Percentiles rank a stretch among this genome's conserved stretches.
Evolutionary conservation across 164 flowering plant species (phyloP).

Genomic region (Dillenia suffruticosa): DNA sequence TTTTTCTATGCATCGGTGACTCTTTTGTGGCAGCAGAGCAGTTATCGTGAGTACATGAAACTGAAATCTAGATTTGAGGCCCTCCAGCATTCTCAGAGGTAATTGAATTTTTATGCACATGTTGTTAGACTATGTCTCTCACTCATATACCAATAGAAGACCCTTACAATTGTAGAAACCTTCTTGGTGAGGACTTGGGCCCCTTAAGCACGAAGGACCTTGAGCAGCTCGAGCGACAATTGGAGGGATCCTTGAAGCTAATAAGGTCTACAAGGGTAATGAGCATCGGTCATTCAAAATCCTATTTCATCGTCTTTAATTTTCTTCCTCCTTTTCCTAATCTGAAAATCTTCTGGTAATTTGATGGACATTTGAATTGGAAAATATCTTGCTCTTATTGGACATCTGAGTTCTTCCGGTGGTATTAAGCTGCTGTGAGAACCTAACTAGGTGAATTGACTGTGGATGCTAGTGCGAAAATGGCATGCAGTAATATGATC

Average conservation of each 20-base stretch:
- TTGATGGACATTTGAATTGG: background rate
- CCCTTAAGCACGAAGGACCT: conserved; percentile 33
- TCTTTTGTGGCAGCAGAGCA: conserved; percentile 11
- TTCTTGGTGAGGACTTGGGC: conserved; percentile 46
- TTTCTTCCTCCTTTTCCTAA: too few relatives aligned
- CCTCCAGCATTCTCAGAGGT: conserved; percentile 50
- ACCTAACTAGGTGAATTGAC: too few relatives aligned
- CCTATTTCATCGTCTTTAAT: too few relatives aligned
- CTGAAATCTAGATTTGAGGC: conserved; percentile 46
- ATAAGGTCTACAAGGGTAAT: conserved; percentile 9
- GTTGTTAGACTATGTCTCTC: too few relatives aligned
- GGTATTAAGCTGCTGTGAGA: too few relatives aligned
- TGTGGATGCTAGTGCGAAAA: too few relatives aligned
- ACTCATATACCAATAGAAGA: too few relatives aligned
- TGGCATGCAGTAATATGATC: too few relatives aligned
- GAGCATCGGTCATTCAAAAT: too few relatives aligned
- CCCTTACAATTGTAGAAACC: conserved; percentile 19
- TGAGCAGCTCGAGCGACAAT: conserved; percentile 30
- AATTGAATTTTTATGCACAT: background rate
- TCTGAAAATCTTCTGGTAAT: background rate
- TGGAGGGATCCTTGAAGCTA: conserved; percentile 7
- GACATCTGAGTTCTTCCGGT: too few relatives aligned
- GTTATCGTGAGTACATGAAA: conserved; percentile 43
- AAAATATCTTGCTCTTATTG: too few relatives aligned
- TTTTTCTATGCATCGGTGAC: too few relatives aligned